A percentile compares a stretch with the other conserved stretches of the same genome.
Conservation (phyloP, 352 stramenopile species). For the Globisporangium nodosum region DNA sequence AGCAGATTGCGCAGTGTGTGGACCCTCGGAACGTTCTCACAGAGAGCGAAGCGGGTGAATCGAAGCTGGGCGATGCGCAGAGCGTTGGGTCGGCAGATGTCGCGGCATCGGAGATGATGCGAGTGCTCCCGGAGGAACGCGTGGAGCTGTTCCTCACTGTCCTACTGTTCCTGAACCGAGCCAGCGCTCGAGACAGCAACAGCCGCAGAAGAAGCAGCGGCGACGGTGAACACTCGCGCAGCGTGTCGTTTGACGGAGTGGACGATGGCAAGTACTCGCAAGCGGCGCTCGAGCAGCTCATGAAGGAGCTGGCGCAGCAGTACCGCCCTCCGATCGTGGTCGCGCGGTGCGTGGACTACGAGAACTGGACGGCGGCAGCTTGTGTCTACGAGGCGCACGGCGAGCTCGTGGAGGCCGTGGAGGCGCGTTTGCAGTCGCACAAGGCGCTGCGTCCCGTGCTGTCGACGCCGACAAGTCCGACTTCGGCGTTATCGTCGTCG, state of each 20-base stretch:
- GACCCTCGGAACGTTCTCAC: slow-evolving; percentile 21
- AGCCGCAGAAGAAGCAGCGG: not conserved
- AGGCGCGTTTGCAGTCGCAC: slow-evolving; percentile 72
- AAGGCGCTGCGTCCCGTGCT: slow-evolving; percentile 22
- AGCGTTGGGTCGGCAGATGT: slow-evolving; percentile 18
- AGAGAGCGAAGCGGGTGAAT: not conserved
- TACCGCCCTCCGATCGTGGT: slow-evolving; percentile 79
- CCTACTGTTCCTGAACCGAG: slow-evolving; percentile 50
- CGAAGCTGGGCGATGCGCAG: slow-evolving; percentile 2
- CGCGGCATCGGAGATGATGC: slow-evolving; percentile 42
- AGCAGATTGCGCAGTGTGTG: slow-evolving; percentile 33
- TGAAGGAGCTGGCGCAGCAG: slow-evolving; percentile 50
- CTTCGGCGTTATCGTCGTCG: slow-evolving; percentile 1
- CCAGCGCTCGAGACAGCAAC: not conserved
- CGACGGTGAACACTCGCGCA: not conserved
- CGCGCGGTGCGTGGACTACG: slow-evolving; percentile 72
- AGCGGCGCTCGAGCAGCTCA: slow-evolving; percentile 35
- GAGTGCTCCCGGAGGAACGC: slow-evolving; percentile 35
- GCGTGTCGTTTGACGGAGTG: not conserved
- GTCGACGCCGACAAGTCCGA: not conserved
- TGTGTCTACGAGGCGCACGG: slow-evolving; percentile 75
- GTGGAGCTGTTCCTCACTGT: slow-evolving; percentile 76
- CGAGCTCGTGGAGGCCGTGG: slow-evolving; percentile 78
- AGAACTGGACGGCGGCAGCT: slow-evolving; percentile 74
- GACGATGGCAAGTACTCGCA: slow-evolving; percentile 31